Conservation (phyloP, 2,329 filamentous ascomycete species). For the Lecanosticta acicola region DNA sequence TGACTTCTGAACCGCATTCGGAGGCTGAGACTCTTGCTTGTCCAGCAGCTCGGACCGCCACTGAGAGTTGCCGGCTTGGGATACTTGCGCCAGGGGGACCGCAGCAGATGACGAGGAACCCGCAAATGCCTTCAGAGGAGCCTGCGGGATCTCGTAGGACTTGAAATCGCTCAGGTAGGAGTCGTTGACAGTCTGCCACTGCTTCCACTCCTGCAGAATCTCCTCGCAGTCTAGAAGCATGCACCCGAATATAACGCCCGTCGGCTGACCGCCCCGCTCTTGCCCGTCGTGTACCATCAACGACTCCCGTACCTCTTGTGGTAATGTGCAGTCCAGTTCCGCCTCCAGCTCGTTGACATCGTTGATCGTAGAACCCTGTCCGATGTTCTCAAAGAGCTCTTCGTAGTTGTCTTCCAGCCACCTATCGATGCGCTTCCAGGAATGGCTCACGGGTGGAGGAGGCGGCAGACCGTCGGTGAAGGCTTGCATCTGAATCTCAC, state of each 20-base stretch:
- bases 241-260: conserved; percentile 84
- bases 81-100: conserved; percentile 30
- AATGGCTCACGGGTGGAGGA: conserved; percentile 78
- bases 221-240: conserved; percentile 98
- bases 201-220: conserved; percentile 94
- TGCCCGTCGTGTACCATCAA: conserved; percentile 91
- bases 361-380: conserved; percentile 86
- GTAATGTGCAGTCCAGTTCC: conserved; percentile 87
- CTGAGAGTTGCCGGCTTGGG: conserved; percentile 37
- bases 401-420: conserved; percentile 96
- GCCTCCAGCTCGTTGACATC: conserved; percentile 96
- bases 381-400: conserved; percentile 87
- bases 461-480: conserved; percentile 90
- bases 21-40: conserved; percentile 81
- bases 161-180: conserved; percentile 65
- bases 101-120: conserved; percentile 56
- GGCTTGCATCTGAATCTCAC: conserved; percentile 93
- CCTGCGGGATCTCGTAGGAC: conserved; percentile 53
- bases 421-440: conserved; percentile 87
- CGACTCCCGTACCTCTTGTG: conserved; percentile 88
- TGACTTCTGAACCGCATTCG: conserved; percentile 79
- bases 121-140: conserved; percentile 66
- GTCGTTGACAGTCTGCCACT: conserved; percentile 90
- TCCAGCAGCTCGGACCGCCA: conserved; percentile 83
- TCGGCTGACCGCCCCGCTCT: conserved; percentile 84